Evolutionary conservation across 495 filamentous ascomycete genomes (phyloP).

Genomic region (Darksidea phi): DNA sequence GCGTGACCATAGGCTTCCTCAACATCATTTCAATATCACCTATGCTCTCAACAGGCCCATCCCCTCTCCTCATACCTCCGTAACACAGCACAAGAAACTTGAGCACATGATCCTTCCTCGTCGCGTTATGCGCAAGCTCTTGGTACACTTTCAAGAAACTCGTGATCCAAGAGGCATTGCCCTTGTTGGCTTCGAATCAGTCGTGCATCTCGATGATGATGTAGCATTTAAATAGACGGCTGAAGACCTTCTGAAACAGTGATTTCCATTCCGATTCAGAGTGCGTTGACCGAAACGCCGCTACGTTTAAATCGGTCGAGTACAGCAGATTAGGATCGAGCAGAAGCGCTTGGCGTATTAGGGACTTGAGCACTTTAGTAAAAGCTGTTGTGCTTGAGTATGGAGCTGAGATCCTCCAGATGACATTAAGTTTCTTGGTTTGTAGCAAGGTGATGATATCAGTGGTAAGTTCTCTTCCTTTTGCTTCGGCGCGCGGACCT

Average conservation of each 20-base stretch:
- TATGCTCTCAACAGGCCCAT: neutral
- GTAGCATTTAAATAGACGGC: neutral
- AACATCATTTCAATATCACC: neutral
- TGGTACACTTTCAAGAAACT: neutral
- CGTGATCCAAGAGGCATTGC: neutral
- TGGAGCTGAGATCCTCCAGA: neutral
- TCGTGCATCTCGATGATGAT: neutral
- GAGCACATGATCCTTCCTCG: neutral
- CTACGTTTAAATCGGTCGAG: neutral
- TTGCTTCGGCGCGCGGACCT: neutral
- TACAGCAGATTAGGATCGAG: neutral
- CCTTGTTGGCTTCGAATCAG: neutral
- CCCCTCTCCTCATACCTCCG: neutral
- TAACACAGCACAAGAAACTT: neutral
- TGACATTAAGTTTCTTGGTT: neutral
- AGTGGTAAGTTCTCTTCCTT: neutral
- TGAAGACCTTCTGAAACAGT: neutral
- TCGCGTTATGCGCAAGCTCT: neutral
- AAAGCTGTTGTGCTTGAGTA: neutral
- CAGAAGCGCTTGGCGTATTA: neutral
- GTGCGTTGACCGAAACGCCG: neutral
- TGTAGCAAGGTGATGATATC: neutral
- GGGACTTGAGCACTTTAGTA: neutral
- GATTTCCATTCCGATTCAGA: neutral
- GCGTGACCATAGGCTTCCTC: neutral